phyloP scores from a whole-genome alignment of 352 stramenopile species.

The Phytophthora palmivora region DNA sequence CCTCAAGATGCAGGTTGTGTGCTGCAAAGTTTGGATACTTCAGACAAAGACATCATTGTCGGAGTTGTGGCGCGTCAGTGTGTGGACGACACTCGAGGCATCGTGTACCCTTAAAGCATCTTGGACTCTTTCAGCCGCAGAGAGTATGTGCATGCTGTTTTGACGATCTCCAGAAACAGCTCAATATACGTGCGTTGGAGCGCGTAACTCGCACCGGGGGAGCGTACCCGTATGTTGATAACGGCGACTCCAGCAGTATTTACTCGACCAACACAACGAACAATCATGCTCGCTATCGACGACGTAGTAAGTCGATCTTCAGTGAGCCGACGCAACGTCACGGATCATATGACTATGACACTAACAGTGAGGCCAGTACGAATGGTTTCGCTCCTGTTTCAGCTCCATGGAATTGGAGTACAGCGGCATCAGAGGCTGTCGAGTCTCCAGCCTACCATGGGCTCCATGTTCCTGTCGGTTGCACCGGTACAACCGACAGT shows the following conservation, averaged over 20 bases:
- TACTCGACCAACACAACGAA: slow-evolving; percentile 23
- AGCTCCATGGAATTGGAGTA: slow-evolving; percentile 29
- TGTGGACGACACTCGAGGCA: slow-evolving; percentile 76
- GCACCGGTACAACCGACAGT: slow-evolving; percentile 33
- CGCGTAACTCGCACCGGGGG: slow-evolving; percentile 35
- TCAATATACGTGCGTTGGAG: slow-evolving; percentile 43
- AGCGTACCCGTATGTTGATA: slow-evolving; percentile 32
- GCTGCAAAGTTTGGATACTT: slow-evolving; percentile 81
- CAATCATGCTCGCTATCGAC: slow-evolving; percentile 21
- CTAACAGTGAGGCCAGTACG: slow-evolving; percentile 20
- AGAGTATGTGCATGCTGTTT: slow-evolving; percentile 76
- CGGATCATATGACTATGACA: slow-evolving; percentile 16
- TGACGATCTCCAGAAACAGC: slow-evolving; percentile 59
- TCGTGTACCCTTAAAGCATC: slow-evolving; percentile 63
- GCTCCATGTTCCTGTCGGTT: slow-evolving; percentile 41
- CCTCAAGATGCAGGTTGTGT: slow-evolving; percentile 70
- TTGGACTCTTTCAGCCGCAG: slow-evolving; percentile 62
- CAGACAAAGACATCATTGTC: slow-evolving; percentile 80
- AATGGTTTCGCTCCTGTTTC: slow-evolving; percentile 33
- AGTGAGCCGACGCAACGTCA: slow-evolving; percentile 34
- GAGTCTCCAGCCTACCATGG: slow-evolving; percentile 36
- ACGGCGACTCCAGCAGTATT: slow-evolving; percentile 19
- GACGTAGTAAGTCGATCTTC: slow-evolving; percentile 41
- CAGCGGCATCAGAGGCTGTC: slow-evolving; percentile 19
- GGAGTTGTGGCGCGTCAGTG: slow-evolving; percentile 82